Evolutionary conservation across 257 asterid genomes (phyloP).

Genomic region (Plantago elongata): DNA sequence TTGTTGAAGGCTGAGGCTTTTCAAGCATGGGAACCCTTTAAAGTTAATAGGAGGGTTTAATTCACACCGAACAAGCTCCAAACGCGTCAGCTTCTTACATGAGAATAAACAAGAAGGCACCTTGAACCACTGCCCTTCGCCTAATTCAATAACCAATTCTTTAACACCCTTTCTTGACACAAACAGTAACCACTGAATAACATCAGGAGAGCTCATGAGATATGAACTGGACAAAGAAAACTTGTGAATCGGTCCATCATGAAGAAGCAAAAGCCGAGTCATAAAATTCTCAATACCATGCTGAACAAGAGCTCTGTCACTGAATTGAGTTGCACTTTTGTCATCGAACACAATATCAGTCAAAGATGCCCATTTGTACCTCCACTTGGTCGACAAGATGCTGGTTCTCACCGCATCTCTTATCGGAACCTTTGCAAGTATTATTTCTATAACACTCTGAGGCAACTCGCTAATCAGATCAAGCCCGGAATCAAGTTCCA

Average conservation of each 20-base stretch:
- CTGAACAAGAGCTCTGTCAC: conserved; percentile 38
- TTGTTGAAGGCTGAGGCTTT: conserved; percentile 66
- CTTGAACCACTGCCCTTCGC: conserved; percentile 75
- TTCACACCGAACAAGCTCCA: conserved; percentile 77
- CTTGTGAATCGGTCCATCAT: conserved; percentile 81
- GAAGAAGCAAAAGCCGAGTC: conserved; percentile 60
- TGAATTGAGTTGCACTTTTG: conserved; percentile 30
- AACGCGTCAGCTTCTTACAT: conserved; percentile 49
- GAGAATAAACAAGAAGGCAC: conserved; percentile 70
- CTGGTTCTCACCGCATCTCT: conserved; percentile 76
- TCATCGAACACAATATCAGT: conserved; percentile 68
- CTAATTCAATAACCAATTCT: conserved; percentile 68
- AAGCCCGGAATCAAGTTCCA: conserved; percentile 38
- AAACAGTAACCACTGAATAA: conserved; percentile 89
- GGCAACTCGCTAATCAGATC: conserved; percentile 86
- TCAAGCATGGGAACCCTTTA: conserved; percentile 62
- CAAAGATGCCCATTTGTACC: conserved; percentile 77
- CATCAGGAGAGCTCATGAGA: conserved; percentile 45
- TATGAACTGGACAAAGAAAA: conserved; percentile 49
- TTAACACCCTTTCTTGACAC: conserved; percentile 65
- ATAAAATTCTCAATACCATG: conserved; percentile 49
- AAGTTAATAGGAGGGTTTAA: conserved; percentile 60
- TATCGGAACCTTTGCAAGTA: conserved; percentile 68
- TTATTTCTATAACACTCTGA: conserved; percentile 64
- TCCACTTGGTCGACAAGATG: conserved; percentile 64